Evolutionary conservation across 495 filamentous ascomycete species (phyloP).

Genomic region (Aspergillus bridgeri): DNA sequence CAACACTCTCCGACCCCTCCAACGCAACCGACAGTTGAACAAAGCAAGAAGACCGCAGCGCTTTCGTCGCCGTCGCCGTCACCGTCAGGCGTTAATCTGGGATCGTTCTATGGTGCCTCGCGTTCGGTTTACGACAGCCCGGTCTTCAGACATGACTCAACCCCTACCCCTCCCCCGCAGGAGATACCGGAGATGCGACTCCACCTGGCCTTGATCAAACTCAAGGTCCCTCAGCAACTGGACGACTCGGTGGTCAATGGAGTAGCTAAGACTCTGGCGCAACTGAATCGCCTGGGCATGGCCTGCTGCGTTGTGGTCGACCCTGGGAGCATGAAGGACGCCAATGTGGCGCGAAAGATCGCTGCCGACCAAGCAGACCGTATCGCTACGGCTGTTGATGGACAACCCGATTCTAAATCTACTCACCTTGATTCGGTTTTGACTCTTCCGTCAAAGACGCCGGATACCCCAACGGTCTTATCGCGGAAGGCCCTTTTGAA

Average conservation of each 20-base stretch:
- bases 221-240: slow-evolving; percentile 67
- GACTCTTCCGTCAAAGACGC: slow-evolving; percentile 31
- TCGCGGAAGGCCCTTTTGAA: slow-evolving; percentile 60
- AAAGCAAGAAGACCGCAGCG: slow-evolving; percentile 17
- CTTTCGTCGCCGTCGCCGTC: slow-evolving; percentile 30
- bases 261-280: slow-evolving; percentile 76
- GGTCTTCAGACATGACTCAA: slow-evolving; percentile 53
- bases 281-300: slow-evolving; percentile 77
- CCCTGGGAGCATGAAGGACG: slow-evolving; percentile 41
- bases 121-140: slow-evolving; percentile 61
- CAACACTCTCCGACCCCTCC: slow-evolving; percentile 19
- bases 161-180: slow-evolving; percentile 29
- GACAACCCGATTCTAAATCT: slow-evolving; percentile 59
- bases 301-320: slow-evolving; percentile 80
- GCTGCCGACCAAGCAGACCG: slow-evolving; percentile 67
- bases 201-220: slow-evolving; percentile 84
- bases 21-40: slow-evolving; percentile 17
- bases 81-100: slow-evolving; percentile 55
- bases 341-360: slow-evolving; percentile 35
- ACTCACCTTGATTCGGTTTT: slow-evolving; percentile 67
- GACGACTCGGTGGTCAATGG: slow-evolving; percentile 66
- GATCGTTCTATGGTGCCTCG: slow-evolving; percentile 57
- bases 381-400: slow-evolving; percentile 68
- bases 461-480: slow-evolving; percentile 41
- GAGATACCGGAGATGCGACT: slow-evolving; percentile 43